Base-by-base conservation (phyloP, 441 rosid genomes). In the Viola pubescens region DNA sequence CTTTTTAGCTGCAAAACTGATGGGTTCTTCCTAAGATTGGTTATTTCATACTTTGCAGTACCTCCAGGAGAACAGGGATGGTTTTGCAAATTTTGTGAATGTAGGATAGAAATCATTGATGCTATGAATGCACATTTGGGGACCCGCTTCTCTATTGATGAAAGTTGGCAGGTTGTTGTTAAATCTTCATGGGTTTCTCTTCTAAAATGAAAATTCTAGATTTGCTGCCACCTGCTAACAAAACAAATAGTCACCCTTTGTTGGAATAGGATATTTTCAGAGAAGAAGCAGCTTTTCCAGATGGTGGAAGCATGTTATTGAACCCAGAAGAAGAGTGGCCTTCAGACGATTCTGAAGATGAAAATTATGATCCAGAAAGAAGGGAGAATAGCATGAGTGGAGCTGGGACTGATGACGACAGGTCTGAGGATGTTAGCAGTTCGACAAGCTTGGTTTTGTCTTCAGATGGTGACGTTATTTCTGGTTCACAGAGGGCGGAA, bases 1-100 rank as follows among this genome's bases (percentile, higher is more conserved):
- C 44, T 57, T 16, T 43, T 43, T 49, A 37, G 38, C 49, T 58
- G 26, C 49, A 54, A 73, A 55, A 44, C 16, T 52, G 55, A 44
- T 60, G 58, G 64, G 48, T 52, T 50, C 37, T 53, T 69, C 57
- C n/a, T 67, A 62, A 72, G 61, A 51, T 58, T 48, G 39, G 70
- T 63, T 52, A 52, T 73, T 69, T 70, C 45, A 54, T 68, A 47
- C 62, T 73, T 55, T 75, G 72, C 83, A 94, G 98, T 94, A 60
- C 98, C 98, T 65, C 96, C 94, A 37, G 96, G 91, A 71, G 98
- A 88, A 64, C 94, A 88, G 66, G 95, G 98, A 71, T 94, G 98
- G 97, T 90, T 83, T 72, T 94, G 98, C 82, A 82, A 82, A 70
- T 76, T 76, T 64, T 94, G 98, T 76, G 95, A 82, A 47, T 85